These are phyloP conservation scores for Myxozyma vanderwaltii DNA, from an alignment of 805 yeast species.

Conservation along the genomic window DNA sequence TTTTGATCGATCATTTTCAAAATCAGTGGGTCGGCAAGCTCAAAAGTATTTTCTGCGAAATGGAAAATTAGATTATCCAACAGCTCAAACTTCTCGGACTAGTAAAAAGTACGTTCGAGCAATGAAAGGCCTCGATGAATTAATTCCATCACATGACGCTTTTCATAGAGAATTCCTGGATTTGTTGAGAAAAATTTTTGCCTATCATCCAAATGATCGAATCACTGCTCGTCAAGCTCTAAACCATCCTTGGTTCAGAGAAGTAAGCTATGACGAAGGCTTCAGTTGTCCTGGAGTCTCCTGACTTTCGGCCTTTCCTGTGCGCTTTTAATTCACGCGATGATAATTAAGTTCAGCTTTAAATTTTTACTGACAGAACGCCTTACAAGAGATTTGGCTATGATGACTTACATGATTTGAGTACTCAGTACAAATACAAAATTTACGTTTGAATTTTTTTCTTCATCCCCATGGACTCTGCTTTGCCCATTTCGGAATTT, in stretches of 20 bases:
- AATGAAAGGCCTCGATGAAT: constrained; percentile 42
- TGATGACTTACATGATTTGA: too few relatives aligned
- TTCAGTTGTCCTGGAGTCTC: constrained; percentile 1
- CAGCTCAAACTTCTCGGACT: constrained; percentile 43
- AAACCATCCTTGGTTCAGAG: constrained; percentile 74
- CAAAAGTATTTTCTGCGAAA: constrained; percentile 38
- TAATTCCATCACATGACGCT: constrained; percentile 32
- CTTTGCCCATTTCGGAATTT: too few relatives aligned
- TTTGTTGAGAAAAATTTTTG: constrained; percentile 63
- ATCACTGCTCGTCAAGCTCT: constrained; percentile 76
- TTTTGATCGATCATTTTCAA: constrained; percentile 40
- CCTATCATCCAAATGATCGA: constrained; percentile 70
- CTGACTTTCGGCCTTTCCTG: background rate
- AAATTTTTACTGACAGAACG: too few relatives aligned
- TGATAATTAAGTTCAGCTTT: too few relatives aligned
- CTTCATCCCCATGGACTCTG: too few relatives aligned
- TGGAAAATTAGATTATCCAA: constrained; percentile 44
- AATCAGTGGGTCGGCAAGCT: constrained; percentile 35
- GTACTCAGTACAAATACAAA: too few relatives aligned
- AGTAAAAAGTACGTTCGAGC: constrained; percentile 43
- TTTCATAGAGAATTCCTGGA: constrained; percentile 55
- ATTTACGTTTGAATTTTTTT: background rate
- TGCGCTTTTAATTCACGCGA: background rate
- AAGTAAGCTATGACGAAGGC: constrained; percentile 21
- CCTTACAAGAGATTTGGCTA: too few relatives aligned